Conservation (phyloP, 768 basidiomycete genomes). For the Agaricus bisporus region DNA sequence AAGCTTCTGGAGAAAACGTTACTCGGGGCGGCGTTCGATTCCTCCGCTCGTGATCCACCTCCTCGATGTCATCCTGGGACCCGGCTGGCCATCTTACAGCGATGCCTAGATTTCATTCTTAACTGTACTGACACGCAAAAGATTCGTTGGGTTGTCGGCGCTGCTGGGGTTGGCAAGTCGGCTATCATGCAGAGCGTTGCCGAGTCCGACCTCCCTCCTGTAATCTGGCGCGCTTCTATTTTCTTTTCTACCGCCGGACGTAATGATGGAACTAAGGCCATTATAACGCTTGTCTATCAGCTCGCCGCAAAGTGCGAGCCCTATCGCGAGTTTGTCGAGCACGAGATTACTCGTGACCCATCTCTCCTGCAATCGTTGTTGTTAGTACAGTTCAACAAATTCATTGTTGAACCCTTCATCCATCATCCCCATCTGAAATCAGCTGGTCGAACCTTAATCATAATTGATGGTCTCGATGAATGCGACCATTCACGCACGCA, state of each 20-base stretch:
- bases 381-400: conserved; percentile 8
- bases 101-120: no score
- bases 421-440: background rate
- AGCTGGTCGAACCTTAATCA: background rate
- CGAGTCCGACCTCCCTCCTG: background rate
- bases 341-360: conserved; percentile 7
- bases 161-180: background rate
- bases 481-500: background rate
- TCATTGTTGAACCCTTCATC: conserved; percentile 13
- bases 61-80: no score
- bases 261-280: background rate
- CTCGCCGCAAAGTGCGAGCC: conserved; percentile 9
- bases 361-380: conserved; percentile 7
- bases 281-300: conserved; percentile 16
- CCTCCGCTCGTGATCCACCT: no score
- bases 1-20: no score
- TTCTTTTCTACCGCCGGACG: background rate
- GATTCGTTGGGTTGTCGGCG: no score
- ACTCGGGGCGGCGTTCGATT: no score
- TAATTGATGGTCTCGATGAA: conserved; percentile 3
- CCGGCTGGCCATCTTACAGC: no score
- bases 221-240: background rate
- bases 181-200: background rate
- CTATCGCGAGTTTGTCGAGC: conserved; percentile 4
- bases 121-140: no score